Evolutionary conservation across 176 grass and related monocot species (phyloP).

Genomic region (Oryza brachyantha): DNA sequence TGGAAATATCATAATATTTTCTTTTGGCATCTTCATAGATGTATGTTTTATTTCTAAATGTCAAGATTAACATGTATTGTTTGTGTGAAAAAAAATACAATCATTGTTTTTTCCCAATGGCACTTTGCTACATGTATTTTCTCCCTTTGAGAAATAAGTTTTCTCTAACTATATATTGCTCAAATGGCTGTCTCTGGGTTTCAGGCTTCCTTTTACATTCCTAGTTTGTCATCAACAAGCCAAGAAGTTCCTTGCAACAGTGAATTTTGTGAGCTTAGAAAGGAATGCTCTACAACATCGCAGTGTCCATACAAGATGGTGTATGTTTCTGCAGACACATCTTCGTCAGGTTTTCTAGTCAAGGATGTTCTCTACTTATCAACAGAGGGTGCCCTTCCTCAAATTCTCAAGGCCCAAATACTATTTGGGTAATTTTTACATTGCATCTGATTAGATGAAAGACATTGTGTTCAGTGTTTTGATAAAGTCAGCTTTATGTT

Average conservation of each 20-base stretch:
- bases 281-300: conserved; percentile 48
- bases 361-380: conserved; percentile 72
- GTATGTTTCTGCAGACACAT: conserved; percentile 63
- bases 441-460: background rate
- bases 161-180: background rate
- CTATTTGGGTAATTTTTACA: conserved; percentile 65
- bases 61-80: background rate
- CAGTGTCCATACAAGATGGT: conserved; percentile 68
- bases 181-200: conserved; percentile 15
- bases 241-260: conserved; percentile 55
- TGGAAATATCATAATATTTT: background rate
- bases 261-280: conserved; percentile 54
- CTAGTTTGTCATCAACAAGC: conserved; percentile 70
- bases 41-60: too few species aligned
- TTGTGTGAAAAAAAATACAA: background rate
- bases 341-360: conserved; percentile 76
- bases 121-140: background rate
- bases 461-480: background rate
- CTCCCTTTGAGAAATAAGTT: background rate
- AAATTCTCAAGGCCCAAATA: conserved; percentile 65
- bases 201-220: conserved; percentile 54
- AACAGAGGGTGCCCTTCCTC: conserved; percentile 42
- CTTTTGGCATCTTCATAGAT: too few species aligned
- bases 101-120: background rate
- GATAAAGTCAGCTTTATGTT: background rate